Conservation (phyloP, 2,329 filamentous ascomycete species). For the Hypoxylon sp. region DNA sequence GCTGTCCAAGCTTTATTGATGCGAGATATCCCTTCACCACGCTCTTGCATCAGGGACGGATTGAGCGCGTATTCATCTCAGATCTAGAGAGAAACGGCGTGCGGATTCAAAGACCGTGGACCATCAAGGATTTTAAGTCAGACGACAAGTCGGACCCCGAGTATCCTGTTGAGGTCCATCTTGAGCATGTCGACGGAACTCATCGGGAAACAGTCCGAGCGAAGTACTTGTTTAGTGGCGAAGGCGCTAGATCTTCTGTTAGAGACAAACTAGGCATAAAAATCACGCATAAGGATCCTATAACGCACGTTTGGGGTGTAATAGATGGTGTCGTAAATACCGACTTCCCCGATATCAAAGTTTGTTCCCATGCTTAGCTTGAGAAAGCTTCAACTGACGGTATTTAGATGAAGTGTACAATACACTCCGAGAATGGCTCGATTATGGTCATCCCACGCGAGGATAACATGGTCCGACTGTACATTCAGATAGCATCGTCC, state of each 20-base stretch:
- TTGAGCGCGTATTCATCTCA: conserved; percentile 77
- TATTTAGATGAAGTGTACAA: conserved; percentile 77
- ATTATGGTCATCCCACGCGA: conserved; percentile 86
- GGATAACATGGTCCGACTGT: conserved; percentile 76
- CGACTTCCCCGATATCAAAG: conserved; percentile 83
- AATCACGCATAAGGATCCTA: conserved; percentile 79
- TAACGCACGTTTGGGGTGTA: conserved; percentile 81
- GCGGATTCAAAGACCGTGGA: conserved; percentile 75
- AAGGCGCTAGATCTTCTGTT: conserved; percentile 78
- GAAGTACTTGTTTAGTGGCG: conserved; percentile 80
- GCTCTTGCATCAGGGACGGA: conserved; percentile 78
- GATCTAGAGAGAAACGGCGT: conserved; percentile 75
- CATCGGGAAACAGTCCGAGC: conserved; percentile 75
- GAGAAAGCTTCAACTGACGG: conserved; percentile 61
- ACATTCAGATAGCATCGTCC: conserved; percentile 76
- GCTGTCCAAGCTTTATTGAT: conserved; percentile 87
- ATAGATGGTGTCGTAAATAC: conserved; percentile 81
- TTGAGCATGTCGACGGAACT: conserved; percentile 83
- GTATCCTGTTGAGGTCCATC: conserved; percentile 84
- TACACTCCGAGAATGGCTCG: conserved; percentile 80
- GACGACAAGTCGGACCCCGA: conserved; percentile 69
- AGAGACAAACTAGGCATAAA: conserved; percentile 76
- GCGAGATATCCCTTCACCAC: conserved; percentile 80
- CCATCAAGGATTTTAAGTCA: conserved; percentile 72
- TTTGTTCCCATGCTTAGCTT: conserved; percentile 50